phyloP scores from a whole-genome alignment of 805 yeast genomes.

The Brettanomyces custersianus region DNA sequence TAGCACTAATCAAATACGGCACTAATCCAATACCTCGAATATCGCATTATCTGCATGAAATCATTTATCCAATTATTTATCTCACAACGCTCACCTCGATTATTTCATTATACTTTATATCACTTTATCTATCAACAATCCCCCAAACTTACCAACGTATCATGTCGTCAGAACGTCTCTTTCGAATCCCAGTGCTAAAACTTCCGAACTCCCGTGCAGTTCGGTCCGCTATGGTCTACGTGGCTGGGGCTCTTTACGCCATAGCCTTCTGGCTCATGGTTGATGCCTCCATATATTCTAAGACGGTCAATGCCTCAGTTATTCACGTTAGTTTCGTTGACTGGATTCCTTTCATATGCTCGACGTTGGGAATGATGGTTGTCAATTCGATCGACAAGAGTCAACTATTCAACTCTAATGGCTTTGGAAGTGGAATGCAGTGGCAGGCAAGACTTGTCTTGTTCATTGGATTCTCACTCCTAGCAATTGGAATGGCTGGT shows the following conservation, averaged over 20 bases:
- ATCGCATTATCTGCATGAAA: too few species aligned
- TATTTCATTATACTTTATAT: too few species aligned
- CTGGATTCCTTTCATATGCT: slow-evolving; percentile 90
- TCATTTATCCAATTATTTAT: too few species aligned
- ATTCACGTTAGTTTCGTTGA: slow-evolving; percentile 88
- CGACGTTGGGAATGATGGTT: slow-evolving; percentile 82
- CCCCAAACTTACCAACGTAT: too few species aligned
- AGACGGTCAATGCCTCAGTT: slow-evolving; percentile 72
- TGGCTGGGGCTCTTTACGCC: slow-evolving; percentile 72
- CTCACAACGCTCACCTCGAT: too few species aligned
- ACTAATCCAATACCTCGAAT: too few species aligned
- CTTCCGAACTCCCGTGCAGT: slow-evolving; percentile 65
- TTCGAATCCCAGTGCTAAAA: slow-evolving; percentile 54
- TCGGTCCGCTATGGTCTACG: slow-evolving; percentile 65
- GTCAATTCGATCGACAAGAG: slow-evolving; percentile 66
- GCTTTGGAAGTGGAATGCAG: slow-evolving; percentile 39
- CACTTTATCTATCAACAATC: too few species aligned
- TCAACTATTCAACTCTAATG: slow-evolving; percentile 26
- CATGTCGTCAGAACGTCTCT: slow-evolving; percentile 39
- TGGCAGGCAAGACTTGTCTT: slow-evolving; percentile 93
- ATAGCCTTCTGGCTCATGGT: slow-evolving; percentile 83
- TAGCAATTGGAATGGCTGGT: slow-evolving; percentile 94
- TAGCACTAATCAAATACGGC: too few species aligned
- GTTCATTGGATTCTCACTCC: slow-evolving; percentile 83
- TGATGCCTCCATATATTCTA: slow-evolving; percentile 83